These are phyloP conservation scores for Pseudogymnoascus sp. DNA, from an alignment of 2,329 filamentous ascomycete genomes.

Conservation along the genomic window DNA sequence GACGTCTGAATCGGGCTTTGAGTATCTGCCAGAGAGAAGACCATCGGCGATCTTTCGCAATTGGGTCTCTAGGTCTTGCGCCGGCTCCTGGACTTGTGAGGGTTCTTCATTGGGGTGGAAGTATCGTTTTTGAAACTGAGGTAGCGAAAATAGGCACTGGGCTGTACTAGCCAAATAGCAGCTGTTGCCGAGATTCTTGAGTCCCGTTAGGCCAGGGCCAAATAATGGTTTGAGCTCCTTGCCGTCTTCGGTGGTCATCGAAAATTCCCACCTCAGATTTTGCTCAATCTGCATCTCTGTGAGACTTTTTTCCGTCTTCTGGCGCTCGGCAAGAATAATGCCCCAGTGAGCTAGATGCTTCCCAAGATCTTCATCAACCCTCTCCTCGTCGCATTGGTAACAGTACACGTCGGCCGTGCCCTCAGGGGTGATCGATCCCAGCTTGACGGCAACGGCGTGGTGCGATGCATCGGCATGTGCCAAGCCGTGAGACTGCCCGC, in stretches of 20 bases:
- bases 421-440: conserved; percentile 92
- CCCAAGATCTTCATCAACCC: conserved; percentile 71
- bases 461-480: conserved; percentile 63
- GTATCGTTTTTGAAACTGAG: conserved; percentile 76
- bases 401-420: conserved; percentile 94
- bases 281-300: conserved; percentile 98
- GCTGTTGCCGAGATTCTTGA: conserved; percentile 95
- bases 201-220: conserved; percentile 75
- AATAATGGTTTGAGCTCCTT: conserved; percentile 80
- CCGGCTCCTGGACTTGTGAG: conserved; percentile 57
- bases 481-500: conserved; percentile 84
- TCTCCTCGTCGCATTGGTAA: conserved; percentile 89
- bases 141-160: conserved; percentile 82
- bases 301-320: conserved; percentile 97
- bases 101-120: conserved; percentile 53
- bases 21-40: conserved; percentile 84
- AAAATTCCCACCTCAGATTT: conserved; percentile 91
- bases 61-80: conserved; percentile 88
- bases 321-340: conserved; percentile 79
- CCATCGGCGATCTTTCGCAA: conserved; percentile 87
- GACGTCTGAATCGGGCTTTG: conserved; percentile 66
- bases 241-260: conserved; percentile 89
- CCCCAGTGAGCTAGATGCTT: conserved; percentile 86
- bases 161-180: conserved; percentile 91
- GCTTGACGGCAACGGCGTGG: conserved; percentile 90